Percentiles rank a stretch among this genome's conserved stretches.
Evolutionary conservation across 192 early-diverging fungal genomes (phyloP).

Genomic region (Allomyces macrogynus): DNA sequence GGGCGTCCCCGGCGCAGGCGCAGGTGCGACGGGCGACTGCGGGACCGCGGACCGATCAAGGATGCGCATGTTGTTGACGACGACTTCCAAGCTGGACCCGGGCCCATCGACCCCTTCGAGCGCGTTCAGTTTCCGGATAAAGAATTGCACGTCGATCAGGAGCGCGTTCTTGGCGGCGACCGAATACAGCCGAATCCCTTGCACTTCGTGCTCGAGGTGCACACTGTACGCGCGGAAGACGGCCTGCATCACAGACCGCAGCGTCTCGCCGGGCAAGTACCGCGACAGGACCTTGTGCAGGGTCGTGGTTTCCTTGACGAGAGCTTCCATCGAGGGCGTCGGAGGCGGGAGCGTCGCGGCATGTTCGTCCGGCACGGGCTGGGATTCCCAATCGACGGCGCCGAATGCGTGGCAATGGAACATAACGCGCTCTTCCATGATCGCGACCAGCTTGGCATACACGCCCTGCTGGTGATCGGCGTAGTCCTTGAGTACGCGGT

Average conservation of each 20-base stretch:
- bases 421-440: constrained; percentile 62
- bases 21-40: neutral
- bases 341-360: constrained; percentile 4
- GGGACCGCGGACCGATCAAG: neutral
- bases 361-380: constrained; percentile 9
- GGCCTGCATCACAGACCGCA: constrained; percentile 56
- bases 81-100: constrained; percentile 48
- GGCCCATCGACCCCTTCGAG: constrained; percentile 53
- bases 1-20: neutral
- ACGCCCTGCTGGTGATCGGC: constrained; percentile 77
- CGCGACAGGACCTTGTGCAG: constrained; percentile 81
- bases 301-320: constrained; percentile 77
- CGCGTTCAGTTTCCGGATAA: constrained; percentile 38
- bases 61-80: constrained; percentile 50
- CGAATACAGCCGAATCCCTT: constrained; percentile 13
- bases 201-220: constrained; percentile 50
- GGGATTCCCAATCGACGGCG: constrained; percentile 1
- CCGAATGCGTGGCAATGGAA: neutral
- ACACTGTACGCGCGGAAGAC: constrained; percentile 60
- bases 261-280: constrained; percentile 48
- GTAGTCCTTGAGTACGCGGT: constrained; percentile 63
- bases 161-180: constrained; percentile 33
- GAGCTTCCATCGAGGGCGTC: constrained; percentile 50
- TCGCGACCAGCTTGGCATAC: constrained; percentile 72
- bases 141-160: constrained; percentile 55